Percentiles rank a stretch among this genome's conserved stretches.
Conservation (phyloP, 371 early-diverging fungal genomes). For the Mucor racemosus region DNA sequence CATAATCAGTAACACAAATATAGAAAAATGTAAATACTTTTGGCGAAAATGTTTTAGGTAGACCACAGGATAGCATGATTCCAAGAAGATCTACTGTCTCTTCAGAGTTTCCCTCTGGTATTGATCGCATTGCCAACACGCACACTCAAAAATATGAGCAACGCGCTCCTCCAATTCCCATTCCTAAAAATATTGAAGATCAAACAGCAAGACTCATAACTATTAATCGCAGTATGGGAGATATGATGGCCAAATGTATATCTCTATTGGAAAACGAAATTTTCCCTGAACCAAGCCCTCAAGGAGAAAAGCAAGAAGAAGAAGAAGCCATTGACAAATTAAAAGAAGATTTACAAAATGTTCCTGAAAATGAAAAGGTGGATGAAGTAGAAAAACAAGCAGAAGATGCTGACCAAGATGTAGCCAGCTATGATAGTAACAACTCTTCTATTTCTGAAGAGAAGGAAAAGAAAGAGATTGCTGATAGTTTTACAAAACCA, state of each 20-base stretch:
- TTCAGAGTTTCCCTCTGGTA: conserved; percentile 47
- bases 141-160: conserved; percentile 10
- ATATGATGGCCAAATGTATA: conserved; percentile 58
- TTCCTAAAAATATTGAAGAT: background rate
- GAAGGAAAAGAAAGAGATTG: background rate
- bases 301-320: background rate
- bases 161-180: background rate
- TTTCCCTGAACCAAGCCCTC: conserved; percentile 20
- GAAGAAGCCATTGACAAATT: background rate
- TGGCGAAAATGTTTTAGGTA: conserved; percentile 43
- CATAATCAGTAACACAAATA: background rate
- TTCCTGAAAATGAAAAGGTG: background rate
- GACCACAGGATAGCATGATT: conserved; percentile 17
- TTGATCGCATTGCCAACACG: conserved; percentile 33
- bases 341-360: background rate
- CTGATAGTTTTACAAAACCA: background rate
- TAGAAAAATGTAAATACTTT: conserved; percentile 56
- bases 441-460: conserved; percentile 6
- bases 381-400: background rate
- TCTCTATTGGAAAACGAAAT: conserved; percentile 58
- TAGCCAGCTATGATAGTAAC: conserved; percentile 13
- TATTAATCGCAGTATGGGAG: conserved; percentile 55
- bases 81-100: conserved; percentile 33
- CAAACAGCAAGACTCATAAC: background rate
- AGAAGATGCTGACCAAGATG: conserved; percentile 14